These are phyloP conservation scores for Suillus subaureus DNA, from an alignment of 768 basidiomycete species.

Conservation along the genomic window DNA sequence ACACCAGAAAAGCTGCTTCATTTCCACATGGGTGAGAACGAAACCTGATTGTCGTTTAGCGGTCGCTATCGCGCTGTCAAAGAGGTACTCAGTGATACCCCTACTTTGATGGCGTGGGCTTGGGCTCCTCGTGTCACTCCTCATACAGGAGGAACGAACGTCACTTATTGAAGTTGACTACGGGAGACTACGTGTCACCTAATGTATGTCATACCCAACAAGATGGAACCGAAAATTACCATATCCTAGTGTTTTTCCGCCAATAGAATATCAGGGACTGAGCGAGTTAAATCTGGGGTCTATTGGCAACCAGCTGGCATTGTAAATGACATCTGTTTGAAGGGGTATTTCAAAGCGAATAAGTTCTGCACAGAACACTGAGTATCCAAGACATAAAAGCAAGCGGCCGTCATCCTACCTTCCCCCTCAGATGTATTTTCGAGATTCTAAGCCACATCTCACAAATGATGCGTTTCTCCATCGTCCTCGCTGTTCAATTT, in stretches of 20 bases:
- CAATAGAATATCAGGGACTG: neutral
- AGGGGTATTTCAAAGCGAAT: neutral
- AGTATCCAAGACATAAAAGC: neutral
- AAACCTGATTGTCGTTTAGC: neutral
- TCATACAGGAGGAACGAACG: neutral
- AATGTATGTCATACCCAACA: neutral
- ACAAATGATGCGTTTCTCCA: neutral
- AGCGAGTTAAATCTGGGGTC: neutral
- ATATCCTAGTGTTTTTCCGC: neutral
- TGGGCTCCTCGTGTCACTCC: neutral
- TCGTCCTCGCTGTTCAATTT: neutral
- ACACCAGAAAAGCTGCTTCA: neutral
- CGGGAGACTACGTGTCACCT: neutral
- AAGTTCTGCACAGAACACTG: neutral
- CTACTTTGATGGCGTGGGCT: neutral
- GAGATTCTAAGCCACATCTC: neutral
- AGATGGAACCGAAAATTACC: neutral
- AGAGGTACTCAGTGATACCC: neutral
- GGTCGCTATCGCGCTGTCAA: neutral
- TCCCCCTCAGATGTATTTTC: neutral
- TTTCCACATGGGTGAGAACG: neutral
- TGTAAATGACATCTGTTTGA: neutral
- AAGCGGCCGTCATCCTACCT: neutral
- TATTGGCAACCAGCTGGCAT: neutral
- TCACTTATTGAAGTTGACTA: neutral